phyloP scores from a whole-genome alignment of 257 asterid species.

The Verbena officinalis region DNA sequence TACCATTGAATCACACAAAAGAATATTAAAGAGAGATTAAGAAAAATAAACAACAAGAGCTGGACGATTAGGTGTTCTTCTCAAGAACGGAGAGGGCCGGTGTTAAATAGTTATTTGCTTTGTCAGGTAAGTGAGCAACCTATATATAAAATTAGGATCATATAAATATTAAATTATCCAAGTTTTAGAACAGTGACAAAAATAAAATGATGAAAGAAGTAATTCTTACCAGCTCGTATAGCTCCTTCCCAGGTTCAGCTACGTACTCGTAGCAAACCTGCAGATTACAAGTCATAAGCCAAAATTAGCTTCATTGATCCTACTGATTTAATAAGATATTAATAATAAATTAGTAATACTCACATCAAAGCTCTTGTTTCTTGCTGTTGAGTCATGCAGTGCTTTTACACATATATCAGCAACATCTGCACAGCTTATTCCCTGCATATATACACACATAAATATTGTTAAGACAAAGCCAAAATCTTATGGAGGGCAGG shows the following conservation, averaged over 20 bases:
- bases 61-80: conserved; percentile 68
- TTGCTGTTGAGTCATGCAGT: conserved; percentile 94
- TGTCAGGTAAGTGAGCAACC: conserved; percentile 99
- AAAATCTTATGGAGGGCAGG: background rate
- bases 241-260: conserved; percentile 95
- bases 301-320: conserved; percentile 18
- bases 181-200: background rate
- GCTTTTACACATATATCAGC: conserved; percentile 98
- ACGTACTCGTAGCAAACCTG: conserved; percentile 94
- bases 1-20: conserved; percentile 30
- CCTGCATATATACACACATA: conserved; percentile 42
- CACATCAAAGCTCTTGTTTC: conserved; percentile 98
- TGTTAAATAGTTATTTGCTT: conserved; percentile 93
- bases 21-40: background rate
- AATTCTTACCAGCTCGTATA: conserved; percentile 81
- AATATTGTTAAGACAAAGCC: conserved; percentile 20
- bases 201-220: background rate
- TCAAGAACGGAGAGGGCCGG: conserved; percentile 96
- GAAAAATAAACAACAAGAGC: conserved; percentile 17
- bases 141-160: conserved; percentile 23
- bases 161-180: background rate
- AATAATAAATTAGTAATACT: conserved; percentile 34
- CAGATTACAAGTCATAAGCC: background rate
- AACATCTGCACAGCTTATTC: conserved; percentile 97
- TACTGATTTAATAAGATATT: background rate